These are phyloP conservation scores for Coemansia furcata DNA, from an alignment of 192 early-diverging fungal species.

Conservation along the genomic window DNA sequence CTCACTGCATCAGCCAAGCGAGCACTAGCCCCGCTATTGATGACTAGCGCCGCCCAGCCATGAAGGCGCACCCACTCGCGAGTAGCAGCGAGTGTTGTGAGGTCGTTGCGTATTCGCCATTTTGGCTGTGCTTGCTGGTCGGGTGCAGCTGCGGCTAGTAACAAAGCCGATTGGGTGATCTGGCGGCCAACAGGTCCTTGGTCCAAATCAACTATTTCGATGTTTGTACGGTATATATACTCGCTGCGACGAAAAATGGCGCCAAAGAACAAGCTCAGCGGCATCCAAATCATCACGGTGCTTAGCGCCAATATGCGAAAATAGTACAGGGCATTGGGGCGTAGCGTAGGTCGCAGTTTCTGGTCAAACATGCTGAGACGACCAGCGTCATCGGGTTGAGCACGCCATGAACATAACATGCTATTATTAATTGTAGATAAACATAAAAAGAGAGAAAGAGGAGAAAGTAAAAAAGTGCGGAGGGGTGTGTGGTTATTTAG, in stretches of 20 bases:
- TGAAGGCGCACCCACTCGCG: conserved; percentile 15
- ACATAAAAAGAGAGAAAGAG: neutral
- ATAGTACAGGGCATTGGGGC: conserved; percentile 13
- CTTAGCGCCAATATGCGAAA: conserved; percentile 9
- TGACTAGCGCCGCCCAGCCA: conserved; percentile 37
- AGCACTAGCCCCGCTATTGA: conserved; percentile 12
- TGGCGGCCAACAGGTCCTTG: conserved; percentile 5
- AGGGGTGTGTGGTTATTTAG: neutral
- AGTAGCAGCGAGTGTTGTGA: neutral
- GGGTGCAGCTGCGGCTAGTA: neutral
- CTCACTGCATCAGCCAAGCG: conserved; percentile 9
- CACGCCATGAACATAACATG: neutral
- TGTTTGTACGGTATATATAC: neutral
- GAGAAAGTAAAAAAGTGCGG: neutral
- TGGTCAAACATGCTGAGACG: conserved; percentile 8
- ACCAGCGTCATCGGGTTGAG: neutral
- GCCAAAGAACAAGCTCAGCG: conserved; percentile 19
- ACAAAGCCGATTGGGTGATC: conserved; percentile 4
- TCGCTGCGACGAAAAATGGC: conserved; percentile 10
- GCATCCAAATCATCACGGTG: conserved; percentile 16
- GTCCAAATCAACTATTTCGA: conserved; percentile 22
- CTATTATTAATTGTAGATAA: neutral
- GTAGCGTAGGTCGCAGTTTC: conserved; percentile 1
- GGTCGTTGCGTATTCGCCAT: conserved; percentile 5
- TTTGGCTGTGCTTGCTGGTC: neutral